Conservation (phyloP, 768 basidiomycete genomes). For the Russula virescens region DNA sequence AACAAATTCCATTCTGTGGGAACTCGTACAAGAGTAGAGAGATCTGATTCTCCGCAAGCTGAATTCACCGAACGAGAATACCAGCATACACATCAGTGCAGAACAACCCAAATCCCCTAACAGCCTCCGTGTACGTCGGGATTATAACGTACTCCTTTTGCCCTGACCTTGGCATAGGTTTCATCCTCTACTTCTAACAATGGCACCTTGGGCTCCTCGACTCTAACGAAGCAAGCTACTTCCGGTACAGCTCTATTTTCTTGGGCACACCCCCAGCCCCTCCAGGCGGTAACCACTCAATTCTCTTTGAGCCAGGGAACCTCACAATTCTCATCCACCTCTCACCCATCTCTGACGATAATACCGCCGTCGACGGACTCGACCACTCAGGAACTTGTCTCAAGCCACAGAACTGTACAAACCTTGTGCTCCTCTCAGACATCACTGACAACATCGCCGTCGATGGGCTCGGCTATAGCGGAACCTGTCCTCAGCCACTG, state of each 20-base stretch:
- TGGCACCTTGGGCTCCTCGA: neutral
- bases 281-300: neutral
- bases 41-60: neutral
- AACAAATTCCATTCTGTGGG: neutral
- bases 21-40: conserved; percentile 3
- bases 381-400: no score
- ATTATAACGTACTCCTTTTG: neutral
- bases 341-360: neutral
- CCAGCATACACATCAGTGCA: neutral
- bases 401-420: no score
- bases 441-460: no score
- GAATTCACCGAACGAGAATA: neutral
- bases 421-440: no score
- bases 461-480: no score
- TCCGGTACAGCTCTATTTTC: neutral
- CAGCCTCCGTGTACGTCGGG: neutral
- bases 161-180: neutral
- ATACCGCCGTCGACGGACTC: no score
- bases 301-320: neutral
- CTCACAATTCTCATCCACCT: neutral
- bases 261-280: neutral
- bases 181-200: neutral
- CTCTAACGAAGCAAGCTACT: neutral
- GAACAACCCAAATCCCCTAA: neutral
- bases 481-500: neutral